Base-by-base conservation (phyloP, 345 rosid genomes). In the Streptanthus diversifolius region DNA sequence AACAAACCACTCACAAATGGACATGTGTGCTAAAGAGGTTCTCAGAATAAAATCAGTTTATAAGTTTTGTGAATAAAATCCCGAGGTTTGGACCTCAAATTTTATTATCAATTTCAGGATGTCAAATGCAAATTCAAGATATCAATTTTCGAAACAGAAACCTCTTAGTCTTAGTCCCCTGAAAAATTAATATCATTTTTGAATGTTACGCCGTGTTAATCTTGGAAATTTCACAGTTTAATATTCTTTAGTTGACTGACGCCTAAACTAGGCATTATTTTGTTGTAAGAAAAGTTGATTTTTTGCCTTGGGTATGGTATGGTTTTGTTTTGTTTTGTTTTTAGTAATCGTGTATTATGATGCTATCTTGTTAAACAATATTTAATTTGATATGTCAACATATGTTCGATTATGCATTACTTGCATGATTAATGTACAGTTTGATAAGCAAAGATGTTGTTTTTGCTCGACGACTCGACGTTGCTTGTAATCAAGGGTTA, bases 401-500 rank as follows among this genome's bases (percentile, higher is more conserved):
- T 54, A 76, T 68, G 27, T 62, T 69, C 37, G 25, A 68, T 62
- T 45, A 69, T 37, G 60, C 66, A 55, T 76, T 70, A 54, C 66
- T 63, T 76, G 71, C 66, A 70, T 76, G 75, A 70, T 55, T 76
- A 30, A 18, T 51, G 57, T 51, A 68, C n/a, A 30, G 75, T 45
- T 63, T 48, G 75, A 66, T 63, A 76, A 5, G 61, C 75, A 45
- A 62, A 59, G 45, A 6, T 43, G 32, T 7, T 18, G 5, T 10
- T 57, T 14, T 55, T 14, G 39, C 7, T 53, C 36, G 44, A 51
- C 17, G 62, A 21, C 36, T 69, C 59, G 51, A 76, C 71, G 61
- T 76, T 76, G 80, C 78, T 74, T 74, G 54, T 40, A 74, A 59
- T 18, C 73, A 58, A 66, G 73, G 78, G 78, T 66, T 59, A 74